Evolutionary conservation across 371 early-diverging fungal genomes (phyloP), one percentile per base, ranked within the genome.

Genomic region (Agmasoma carcini): DNA sequence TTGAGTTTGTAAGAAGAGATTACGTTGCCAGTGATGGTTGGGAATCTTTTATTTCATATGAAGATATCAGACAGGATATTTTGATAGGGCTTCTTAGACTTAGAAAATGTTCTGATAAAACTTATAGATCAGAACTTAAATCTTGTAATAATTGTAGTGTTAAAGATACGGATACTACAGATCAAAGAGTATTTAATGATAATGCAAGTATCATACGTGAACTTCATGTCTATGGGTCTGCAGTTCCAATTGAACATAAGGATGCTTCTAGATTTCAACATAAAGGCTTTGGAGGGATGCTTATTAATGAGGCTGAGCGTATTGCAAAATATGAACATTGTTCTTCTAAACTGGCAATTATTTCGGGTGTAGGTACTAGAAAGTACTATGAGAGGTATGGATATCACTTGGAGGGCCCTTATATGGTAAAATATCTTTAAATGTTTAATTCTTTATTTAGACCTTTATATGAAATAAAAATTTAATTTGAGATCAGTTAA

Each of bases 41-140:
- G 97, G 99, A 98, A 74, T 96, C 99, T 0, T 98, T 98, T 70
- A 76, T 98, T 55, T 82, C 90, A 27, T 98, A 94, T 71, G 99
- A 98, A 73, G 96, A 96, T 76, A 90, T 92, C 0, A 81, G 83
- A 41, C 85, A 88, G 64, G 99, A 98, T 71, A 93, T 95, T 64
- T 77, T 98, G 33, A 87, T 98, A 56, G 97, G 97, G 2, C 78
- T 98, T 49, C 67, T 96, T 50, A 80, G 99, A 57, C 76, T 98
- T 68, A 81, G 99, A 69, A 92, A 93, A 76, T 71, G 69, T 38
- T 90, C 92, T 70, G 81, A 81, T n/a, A 72, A 73, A 17, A 83
- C 91, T 0, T 95, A 89, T 81, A 78, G 97, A 2, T 85, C 85
- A 7, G 99, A 98, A 74, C 74, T 95, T 47, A 47, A 45, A 30